Evolutionary conservation across 192 early-diverging fungal species (phyloP).

Genomic region (Coemansia umbellata): DNA sequence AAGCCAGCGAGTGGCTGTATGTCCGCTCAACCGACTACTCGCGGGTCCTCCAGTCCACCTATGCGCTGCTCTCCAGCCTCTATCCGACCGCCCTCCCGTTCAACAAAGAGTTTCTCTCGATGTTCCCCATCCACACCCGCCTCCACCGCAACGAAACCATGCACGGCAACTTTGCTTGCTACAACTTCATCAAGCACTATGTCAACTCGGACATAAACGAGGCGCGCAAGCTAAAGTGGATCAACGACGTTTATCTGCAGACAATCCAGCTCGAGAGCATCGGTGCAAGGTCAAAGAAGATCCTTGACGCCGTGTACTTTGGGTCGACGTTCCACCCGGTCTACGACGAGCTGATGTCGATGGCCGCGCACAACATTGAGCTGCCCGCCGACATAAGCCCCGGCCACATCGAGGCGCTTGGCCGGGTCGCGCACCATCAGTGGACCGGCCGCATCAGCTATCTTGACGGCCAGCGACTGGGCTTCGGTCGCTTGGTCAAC

Average conservation of each 20-base stretch:
- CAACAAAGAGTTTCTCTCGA: slow-evolving; percentile 10
- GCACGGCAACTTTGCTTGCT: slow-evolving; percentile 42
- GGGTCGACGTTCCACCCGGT: slow-evolving; percentile 30
- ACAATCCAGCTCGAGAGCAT: slow-evolving; percentile 17
- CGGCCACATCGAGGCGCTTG: slow-evolving; percentile 15
- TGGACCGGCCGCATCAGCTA: slow-evolving; percentile 12
- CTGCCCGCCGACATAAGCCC: slow-evolving; percentile 21
- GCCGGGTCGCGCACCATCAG: slow-evolving; percentile 17
- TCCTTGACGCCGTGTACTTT: slow-evolving; percentile 13
- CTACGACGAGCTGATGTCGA: slow-evolving; percentile 36
- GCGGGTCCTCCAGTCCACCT: slow-evolving; percentile 61
- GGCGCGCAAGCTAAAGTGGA: slow-evolving; percentile 18
- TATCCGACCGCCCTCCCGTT: slow-evolving; percentile 19
- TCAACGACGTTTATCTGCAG: slow-evolving; percentile 34
- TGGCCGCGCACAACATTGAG: slow-evolving; percentile 24
- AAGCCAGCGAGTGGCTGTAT: slow-evolving; percentile 41
- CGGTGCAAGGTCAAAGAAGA: slow-evolving; percentile 6
- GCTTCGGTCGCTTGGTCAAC: slow-evolving; percentile 27
- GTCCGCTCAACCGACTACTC: slow-evolving; percentile 59
- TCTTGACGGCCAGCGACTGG: slow-evolving; percentile 24
- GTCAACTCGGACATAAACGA: neutral
- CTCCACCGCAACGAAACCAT: slow-evolving; percentile 16
- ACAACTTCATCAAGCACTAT: slow-evolving; percentile 25
- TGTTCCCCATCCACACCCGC: slow-evolving; percentile 28
- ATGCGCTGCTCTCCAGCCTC: slow-evolving; percentile 58